Evolutionary conservation across 139 green algal species (phyloP).

Genomic region (Asterochloris sp.): DNA sequence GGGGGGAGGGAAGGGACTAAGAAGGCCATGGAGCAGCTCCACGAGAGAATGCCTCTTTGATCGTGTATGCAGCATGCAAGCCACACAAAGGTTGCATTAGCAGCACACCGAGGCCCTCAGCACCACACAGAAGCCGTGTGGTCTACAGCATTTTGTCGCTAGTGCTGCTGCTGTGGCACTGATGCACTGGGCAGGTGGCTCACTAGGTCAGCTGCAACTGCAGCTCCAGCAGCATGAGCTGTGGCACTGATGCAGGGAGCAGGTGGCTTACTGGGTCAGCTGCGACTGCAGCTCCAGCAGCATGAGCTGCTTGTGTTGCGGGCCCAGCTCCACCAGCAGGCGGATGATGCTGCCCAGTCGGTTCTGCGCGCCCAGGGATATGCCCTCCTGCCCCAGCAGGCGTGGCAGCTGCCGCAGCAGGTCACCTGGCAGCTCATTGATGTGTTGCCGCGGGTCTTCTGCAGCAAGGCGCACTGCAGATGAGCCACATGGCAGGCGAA

Average conservation of each 20-base stretch:
- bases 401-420: slow-evolving; percentile 30
- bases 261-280: slow-evolving; percentile 22
- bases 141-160: too few relatives aligned
- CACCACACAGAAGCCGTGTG: too few relatives aligned
- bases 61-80: neutral
- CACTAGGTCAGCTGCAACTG: slow-evolving; percentile 33
- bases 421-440: slow-evolving; percentile 21
- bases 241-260: neutral
- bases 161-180: too few relatives aligned
- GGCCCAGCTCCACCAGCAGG: slow-evolving; percentile 55
- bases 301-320: slow-evolving; percentile 50
- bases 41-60: neutral
- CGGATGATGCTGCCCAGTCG: slow-evolving; percentile 45
- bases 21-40: neutral
- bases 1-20: neutral
- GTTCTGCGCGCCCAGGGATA: slow-evolving; percentile 60
- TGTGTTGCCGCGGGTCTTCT: neutral
- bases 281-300: slow-evolving; percentile 48
- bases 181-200: neutral
- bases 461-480: too few relatives aligned
- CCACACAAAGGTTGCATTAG: too few relatives aligned
- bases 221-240: slow-evolving; percentile 60
- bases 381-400: slow-evolving; percentile 31
- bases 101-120: too few relatives aligned
- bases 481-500: too few relatives aligned